phyloP scores from a whole-genome alignment of 1,139 yeast genomes.

The Kurtzmaniella quercitrusa region DNA sequence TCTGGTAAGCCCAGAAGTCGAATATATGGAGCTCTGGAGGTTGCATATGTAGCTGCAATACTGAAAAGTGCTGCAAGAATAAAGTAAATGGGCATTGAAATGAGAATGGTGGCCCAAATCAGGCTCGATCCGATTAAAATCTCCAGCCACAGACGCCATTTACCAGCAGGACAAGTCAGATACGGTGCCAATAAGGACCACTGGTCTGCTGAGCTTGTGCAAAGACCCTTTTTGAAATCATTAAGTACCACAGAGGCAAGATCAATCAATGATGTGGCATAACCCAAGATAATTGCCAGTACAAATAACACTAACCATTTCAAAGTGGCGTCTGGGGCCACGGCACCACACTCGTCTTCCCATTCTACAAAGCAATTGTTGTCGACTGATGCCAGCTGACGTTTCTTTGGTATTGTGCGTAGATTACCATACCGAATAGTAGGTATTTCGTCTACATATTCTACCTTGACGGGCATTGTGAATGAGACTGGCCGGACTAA shows the following conservation, averaged over 20 bases:
- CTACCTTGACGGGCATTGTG: slow-evolving; percentile 1
- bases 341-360: slow-evolving; percentile 12
- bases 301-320: slow-evolving; percentile 60
- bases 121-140: slow-evolving; percentile 22
- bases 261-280: slow-evolving; percentile 57
- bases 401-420: neutral
- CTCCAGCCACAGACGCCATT: slow-evolving; percentile 41
- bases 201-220: slow-evolving; percentile 31
- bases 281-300: slow-evolving; percentile 56
- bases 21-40: slow-evolving; percentile 40
- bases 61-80: slow-evolving; percentile 25
- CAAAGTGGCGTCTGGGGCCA: slow-evolving; percentile 15
- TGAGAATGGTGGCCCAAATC: slow-evolving; percentile 16
- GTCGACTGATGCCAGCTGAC: neutral
- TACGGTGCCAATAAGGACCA: slow-evolving; percentile 46
- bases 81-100: slow-evolving; percentile 39
- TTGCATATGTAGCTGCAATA: slow-evolving; percentile 27
- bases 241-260: slow-evolving; percentile 59
- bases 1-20: slow-evolving; percentile 71
- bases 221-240: slow-evolving; percentile 51
- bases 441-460: neutral
- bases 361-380: slow-evolving; percentile 12
- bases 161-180: slow-evolving; percentile 42
- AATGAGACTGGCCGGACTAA: neutral
- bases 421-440: neutral